Evolutionary conservation across 208 protist species (phyloP), one percentile per base, ranked within the genome.

Genomic region (Pavlovales sp.): DNA sequence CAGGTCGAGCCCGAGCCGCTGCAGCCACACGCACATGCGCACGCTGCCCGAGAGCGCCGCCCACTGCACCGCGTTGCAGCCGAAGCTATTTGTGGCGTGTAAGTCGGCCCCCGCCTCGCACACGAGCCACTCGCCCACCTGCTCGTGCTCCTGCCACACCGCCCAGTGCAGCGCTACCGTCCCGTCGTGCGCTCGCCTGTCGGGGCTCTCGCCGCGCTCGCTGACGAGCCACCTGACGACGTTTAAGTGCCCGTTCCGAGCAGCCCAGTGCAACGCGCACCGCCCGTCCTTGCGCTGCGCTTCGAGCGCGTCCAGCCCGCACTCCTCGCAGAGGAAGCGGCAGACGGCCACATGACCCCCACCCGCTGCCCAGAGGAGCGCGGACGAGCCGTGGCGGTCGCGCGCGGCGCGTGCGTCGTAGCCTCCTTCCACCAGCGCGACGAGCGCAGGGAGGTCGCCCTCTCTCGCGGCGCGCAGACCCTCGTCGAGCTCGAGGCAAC

Each of bases 21-120:
- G 41, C 32, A 88, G 85, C 85, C 85, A 88, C 28, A 0, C 26
- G 71, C 71, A 81, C 67, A 81, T 41, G 5, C 10, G 18, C 30
- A 88, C 67, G 75, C 8, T 28, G 67, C 30, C 71, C 0, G 85
- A 40, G 78, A 84, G 87, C 36, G 87, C 87, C 5, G 78, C 75
- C 87, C 87, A 89, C 57, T 89, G 87, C 37, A 89, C 47, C 10
- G 87, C 87, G 40, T 89, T 89, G 87, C 87, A 89, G 37, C 87
- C 87, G 44, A 41, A 84, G 32, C 37, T 34, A 78, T 89, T 89
- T 30, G 32, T n/a, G 2, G 79, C 78, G 44, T 89, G 75, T 46
- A 89, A 20, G 39, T 82, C 32, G 10, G 87, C 87, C 20, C 78
- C 87, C 0, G 76, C 85, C 37, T 80, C 44, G 41, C 40, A 41